A percentile compares a stretch with the other conserved stretches of the same genome.
These are phyloP conservation scores for Globisporangium paddicum DNA, from an alignment of 352 stramenopile species.

Conservation along the genomic window DNA sequence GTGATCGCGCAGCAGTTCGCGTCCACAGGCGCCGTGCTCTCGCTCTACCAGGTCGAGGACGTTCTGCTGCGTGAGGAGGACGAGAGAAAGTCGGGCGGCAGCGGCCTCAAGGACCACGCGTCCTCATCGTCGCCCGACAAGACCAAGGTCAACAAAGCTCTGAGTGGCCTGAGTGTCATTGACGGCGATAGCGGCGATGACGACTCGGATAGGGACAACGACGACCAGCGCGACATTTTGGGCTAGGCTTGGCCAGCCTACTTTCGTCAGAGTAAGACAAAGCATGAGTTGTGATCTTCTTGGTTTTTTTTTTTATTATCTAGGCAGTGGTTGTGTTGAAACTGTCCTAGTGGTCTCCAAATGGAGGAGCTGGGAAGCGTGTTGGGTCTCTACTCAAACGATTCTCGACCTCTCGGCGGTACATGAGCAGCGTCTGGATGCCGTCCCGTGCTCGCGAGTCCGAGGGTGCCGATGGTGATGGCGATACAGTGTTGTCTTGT, in stretches of 20 bases:
- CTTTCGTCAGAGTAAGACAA: not conserved
- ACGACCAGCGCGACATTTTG: slow-evolving; percentile 31
- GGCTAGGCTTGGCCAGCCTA: slow-evolving; percentile 11
- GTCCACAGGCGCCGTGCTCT: slow-evolving; percentile 31
- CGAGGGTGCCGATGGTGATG: not conserved
- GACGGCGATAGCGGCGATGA: slow-evolving; percentile 20
- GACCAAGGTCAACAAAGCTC: slow-evolving; percentile 2
- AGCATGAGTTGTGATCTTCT: too few relatives aligned
- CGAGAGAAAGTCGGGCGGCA: slow-evolving; percentile 18
- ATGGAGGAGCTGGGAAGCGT: slow-evolving; percentile 10
- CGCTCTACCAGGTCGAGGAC: slow-evolving; percentile 37
- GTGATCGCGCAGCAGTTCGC: slow-evolving; percentile 44
- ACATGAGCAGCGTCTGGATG: slow-evolving; percentile 60
- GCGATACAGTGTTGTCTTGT: not conserved
- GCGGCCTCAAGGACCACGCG: not conserved
- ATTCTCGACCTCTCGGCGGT: slow-evolving; percentile 60
- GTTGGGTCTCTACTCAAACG: slow-evolving; percentile 29
- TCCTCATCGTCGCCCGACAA: slow-evolving; percentile 1
- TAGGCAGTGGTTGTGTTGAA: too few relatives aligned
- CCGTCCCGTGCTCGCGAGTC: slow-evolving; percentile 38
- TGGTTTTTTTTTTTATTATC: too few relatives aligned
- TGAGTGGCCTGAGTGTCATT: not conserved
- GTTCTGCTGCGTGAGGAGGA: slow-evolving; percentile 42
- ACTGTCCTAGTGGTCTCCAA: not conserved
- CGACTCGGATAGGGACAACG: slow-evolving; percentile 16